phyloP scores from a whole-genome alignment of 805 yeast species.

The Sugiyamaella mastotermitis region DNA sequence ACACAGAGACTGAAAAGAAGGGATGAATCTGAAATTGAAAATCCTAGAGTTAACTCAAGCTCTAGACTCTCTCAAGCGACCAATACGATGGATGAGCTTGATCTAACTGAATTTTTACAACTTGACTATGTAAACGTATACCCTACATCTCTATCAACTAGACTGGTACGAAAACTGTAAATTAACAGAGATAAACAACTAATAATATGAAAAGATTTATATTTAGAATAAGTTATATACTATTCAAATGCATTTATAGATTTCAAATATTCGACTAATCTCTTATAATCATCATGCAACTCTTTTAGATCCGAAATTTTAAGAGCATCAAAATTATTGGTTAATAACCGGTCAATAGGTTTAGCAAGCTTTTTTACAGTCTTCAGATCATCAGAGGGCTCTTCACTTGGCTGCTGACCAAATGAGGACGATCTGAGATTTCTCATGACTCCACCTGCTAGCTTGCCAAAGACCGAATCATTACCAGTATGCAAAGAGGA shows the following conservation, averaged over 20 bases:
- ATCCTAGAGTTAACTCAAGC: too few species aligned
- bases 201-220: too few species aligned
- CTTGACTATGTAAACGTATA: too few species aligned
- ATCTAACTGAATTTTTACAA: too few species aligned
- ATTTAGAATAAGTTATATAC: conserved; percentile 1
- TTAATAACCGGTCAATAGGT: conserved; percentile 20
- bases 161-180: too few species aligned
- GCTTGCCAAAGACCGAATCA: conserved; percentile 12
- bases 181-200: too few species aligned
- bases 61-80: too few species aligned
- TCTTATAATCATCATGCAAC: conserved; percentile 33
- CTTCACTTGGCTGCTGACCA: conserved; percentile 6
- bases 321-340: conserved; percentile 26
- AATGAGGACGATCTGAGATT: conserved; percentile 15
- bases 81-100: too few species aligned
- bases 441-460: conserved; percentile 16
- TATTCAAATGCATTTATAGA: conserved; percentile 25
- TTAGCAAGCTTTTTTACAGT: conserved; percentile 11
- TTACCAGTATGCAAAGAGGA: conserved; percentile 7
- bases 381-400: conserved; percentile 3
- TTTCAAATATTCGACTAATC: conserved; percentile 29
- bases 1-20: too few species aligned
- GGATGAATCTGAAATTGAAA: too few species aligned
- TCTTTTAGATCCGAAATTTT: conserved; percentile 31
- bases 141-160: too few species aligned